Conservation (phyloP, 345 rosid genomes). For the Leavenworthia alabamica region DNA sequence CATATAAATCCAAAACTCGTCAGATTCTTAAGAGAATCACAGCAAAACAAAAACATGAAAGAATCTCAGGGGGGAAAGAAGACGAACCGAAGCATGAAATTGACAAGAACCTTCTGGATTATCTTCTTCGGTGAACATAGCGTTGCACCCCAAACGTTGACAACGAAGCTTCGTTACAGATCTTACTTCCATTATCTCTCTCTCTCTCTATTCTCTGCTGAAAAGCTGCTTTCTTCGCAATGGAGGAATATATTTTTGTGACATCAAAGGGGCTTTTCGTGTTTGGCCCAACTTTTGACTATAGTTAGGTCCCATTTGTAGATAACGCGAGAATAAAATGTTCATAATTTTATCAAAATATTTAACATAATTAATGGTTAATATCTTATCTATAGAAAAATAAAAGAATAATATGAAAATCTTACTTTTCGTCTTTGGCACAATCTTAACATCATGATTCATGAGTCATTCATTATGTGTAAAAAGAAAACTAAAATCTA, state of each 20-base stretch:
- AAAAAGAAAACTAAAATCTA: no score
- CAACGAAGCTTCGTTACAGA: slow-evolving; percentile 46
- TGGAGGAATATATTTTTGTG: not conserved
- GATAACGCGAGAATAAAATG: no score
- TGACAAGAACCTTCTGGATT: slow-evolving; percentile 84
- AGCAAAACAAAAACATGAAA: not conserved
- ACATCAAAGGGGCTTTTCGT: not conserved
- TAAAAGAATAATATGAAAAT: not conserved
- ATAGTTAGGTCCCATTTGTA: not conserved
- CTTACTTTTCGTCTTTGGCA: no score
- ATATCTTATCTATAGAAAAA: no score
- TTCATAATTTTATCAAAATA: no score
- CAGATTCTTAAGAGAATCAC: not conserved
- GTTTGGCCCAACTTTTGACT: not conserved
- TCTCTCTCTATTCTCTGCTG: not conserved
- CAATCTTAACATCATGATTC: no score
- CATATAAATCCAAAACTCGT: not conserved
- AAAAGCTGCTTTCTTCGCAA: not conserved
- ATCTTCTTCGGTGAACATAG: slow-evolving; percentile 67
- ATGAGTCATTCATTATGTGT: no score
- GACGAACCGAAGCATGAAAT: slow-evolving; percentile 61
- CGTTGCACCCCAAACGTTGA: slow-evolving; percentile 89
- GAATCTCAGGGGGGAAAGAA: not conserved
- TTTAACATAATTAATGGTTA: not conserved
- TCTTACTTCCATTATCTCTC: slow-evolving; percentile 36